These are phyloP conservation scores for Monoraphidium neglectum DNA, from an alignment of 139 green algal species.

Conservation along the genomic window DNA sequence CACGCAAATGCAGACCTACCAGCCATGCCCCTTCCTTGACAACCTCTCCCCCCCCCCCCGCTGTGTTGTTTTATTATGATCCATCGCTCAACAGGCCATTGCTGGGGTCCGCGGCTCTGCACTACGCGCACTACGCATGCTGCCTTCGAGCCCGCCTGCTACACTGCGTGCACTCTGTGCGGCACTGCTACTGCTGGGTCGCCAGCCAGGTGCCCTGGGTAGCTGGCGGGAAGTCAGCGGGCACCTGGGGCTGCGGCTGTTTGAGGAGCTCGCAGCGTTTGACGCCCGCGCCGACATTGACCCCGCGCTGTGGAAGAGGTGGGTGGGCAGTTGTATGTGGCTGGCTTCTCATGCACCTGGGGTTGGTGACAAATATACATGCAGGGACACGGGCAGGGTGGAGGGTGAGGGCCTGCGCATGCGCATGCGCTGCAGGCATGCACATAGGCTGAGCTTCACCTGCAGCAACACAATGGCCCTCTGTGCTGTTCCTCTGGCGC, in stretches of 20 bases:
- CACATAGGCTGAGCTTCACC: too few relatives aligned
- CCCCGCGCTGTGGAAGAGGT: constrained; percentile 14
- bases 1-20: too few relatives aligned
- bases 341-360: background rate
- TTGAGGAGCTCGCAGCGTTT: constrained; percentile 44
- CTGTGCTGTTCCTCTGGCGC: too few relatives aligned
- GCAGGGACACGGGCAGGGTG: constrained; percentile 12
- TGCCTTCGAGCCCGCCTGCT: constrained; percentile 34
- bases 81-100: constrained; percentile 9
- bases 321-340: background rate
- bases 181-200: constrained; percentile 52
- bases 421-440: too few relatives aligned
- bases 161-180: constrained; percentile 56
- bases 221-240: constrained; percentile 47
- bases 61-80: too few relatives aligned
- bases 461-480: too few relatives aligned
- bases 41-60: too few relatives aligned
- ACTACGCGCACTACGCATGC: constrained; percentile 8
- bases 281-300: constrained; percentile 41
- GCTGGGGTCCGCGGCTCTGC: constrained; percentile 9
- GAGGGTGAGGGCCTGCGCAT: constrained; percentile 8
- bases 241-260: constrained; percentile 37
- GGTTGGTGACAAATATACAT: background rate
- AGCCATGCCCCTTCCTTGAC: too few relatives aligned
- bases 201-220: constrained; percentile 28